A percentile compares a stretch with the other conserved stretches of the same genome.
Evolutionary conservation across 768 basidiomycete species (phyloP).

Genomic region (Rhizopogon roseolus): DNA sequence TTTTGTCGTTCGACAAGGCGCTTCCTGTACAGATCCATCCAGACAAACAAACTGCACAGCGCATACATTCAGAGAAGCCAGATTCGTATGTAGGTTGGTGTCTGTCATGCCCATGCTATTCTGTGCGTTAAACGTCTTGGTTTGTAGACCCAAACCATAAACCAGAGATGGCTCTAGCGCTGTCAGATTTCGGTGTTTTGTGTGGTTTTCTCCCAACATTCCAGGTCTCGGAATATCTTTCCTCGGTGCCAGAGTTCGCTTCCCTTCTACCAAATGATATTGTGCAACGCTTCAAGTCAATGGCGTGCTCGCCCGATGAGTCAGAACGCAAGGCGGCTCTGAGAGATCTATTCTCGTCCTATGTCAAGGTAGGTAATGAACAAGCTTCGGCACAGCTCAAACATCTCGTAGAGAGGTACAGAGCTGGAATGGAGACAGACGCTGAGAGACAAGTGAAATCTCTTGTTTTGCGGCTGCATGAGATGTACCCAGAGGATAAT

Average conservation of each 20-base stretch:
- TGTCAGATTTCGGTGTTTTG: conserved; percentile 36
- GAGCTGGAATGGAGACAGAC: conserved; percentile 4
- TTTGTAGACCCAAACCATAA: conserved; percentile 50
- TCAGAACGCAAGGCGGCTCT: not conserved
- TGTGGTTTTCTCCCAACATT: conserved; percentile 8
- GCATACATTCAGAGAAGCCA: conserved; percentile 37
- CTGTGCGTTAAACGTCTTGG: conserved; percentile 3
- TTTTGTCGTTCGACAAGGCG: conserved; percentile 49
- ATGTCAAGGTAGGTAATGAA: not conserved
- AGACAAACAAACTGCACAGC: conserved; percentile 42
- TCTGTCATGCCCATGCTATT: no score
- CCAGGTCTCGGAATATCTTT: not conserved
- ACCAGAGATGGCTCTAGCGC: conserved; percentile 52
- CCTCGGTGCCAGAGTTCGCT: conserved; percentile 3
- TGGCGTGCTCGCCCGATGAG: not conserved
- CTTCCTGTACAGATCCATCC: conserved; percentile 57
- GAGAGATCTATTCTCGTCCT: conserved; percentile 1
- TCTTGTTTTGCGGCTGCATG: conserved; percentile 36
- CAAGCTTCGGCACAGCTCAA: not conserved
- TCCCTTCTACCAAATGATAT: conserved; percentile 1
- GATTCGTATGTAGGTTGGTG: conserved; percentile 15
- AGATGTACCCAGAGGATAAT: conserved; percentile 50
- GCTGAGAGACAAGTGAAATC: conserved; percentile 19
- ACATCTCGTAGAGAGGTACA: not conserved
- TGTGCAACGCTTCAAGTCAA: not conserved